Conservation (phyloP, 208 protist species). For the Leishmania tropica region DNA sequence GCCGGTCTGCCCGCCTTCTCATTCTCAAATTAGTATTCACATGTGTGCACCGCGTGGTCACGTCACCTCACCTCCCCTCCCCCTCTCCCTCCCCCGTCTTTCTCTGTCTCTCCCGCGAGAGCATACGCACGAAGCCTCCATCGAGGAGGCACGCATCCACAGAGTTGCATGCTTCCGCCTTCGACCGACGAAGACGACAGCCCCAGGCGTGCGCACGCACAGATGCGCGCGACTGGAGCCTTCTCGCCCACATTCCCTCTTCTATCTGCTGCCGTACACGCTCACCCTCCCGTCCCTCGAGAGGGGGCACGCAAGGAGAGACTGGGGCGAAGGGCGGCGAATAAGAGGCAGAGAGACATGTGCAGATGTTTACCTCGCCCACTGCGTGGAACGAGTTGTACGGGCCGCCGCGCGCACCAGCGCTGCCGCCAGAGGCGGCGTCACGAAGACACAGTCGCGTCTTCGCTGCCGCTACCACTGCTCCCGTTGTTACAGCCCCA, state of each 20-base stretch:
- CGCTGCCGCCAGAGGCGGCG: background rate
- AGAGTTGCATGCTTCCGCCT: background rate
- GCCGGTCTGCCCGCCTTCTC: background rate
- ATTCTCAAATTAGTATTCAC: background rate
- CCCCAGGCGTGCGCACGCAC: background rate
- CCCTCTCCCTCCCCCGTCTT: background rate
- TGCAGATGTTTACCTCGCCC: slow-evolving; percentile 8
- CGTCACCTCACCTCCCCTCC: background rate
- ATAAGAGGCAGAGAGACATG: background rate
- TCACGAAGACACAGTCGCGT: background rate
- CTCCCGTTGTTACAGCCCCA: background rate
- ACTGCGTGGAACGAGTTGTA: slow-evolving; percentile 16
- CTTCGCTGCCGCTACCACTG: slow-evolving; percentile 1
- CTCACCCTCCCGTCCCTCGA: background rate
- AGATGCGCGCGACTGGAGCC: background rate
- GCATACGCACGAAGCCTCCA: background rate
- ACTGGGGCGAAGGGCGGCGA: background rate
- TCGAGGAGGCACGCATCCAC: background rate
- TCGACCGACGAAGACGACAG: background rate
- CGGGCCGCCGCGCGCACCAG: background rate
- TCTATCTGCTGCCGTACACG: background rate
- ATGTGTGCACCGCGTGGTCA: background rate
- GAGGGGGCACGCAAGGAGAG: too few species aligned
- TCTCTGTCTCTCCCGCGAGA: background rate
- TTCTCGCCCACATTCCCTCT: background rate